Percentiles rank a stretch among this genome's conserved stretches.
These are phyloP conservation scores for Coemansia furcata DNA, from an alignment of 192 early-diverging fungal genomes.

Conservation along the genomic window DNA sequence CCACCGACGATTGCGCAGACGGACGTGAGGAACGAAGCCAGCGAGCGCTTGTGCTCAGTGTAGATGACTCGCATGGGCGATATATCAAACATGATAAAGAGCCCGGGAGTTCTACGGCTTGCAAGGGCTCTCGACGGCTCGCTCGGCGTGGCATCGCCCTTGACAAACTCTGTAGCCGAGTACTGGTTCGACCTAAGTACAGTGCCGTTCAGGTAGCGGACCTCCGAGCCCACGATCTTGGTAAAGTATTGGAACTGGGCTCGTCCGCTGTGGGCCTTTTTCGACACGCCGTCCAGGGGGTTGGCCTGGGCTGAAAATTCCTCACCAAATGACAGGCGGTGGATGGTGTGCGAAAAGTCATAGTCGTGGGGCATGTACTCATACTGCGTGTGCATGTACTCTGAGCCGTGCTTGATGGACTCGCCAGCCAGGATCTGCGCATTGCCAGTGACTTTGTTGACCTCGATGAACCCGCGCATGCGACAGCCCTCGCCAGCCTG, in stretches of 20 bases:
- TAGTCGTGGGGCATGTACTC: constrained; percentile 55
- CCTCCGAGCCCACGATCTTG: constrained; percentile 89
- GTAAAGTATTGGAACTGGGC: constrained; percentile 88
- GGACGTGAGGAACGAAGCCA: constrained; percentile 86
- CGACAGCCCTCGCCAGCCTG: constrained; percentile 91
- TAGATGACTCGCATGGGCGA: constrained; percentile 95
- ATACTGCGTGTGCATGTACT: constrained; percentile 38
- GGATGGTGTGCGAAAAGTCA: constrained; percentile 80
- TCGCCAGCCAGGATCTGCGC: constrained; percentile 92
- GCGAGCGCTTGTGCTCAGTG: constrained; percentile 73
- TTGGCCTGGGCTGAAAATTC: constrained; percentile 51
- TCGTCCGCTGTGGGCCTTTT: constrained; percentile 56
- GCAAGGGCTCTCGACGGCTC: not conserved
- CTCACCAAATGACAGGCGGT: constrained; percentile 80
- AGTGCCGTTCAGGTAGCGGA: constrained; percentile 65
- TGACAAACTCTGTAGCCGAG: constrained; percentile 83
- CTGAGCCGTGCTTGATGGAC: constrained; percentile 35
- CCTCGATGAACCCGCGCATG: constrained; percentile 71
- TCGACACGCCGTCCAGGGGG: constrained; percentile 65
- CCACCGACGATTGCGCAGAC: constrained; percentile 93
- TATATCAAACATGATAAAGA: constrained; percentile 94
- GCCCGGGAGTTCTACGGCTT: constrained; percentile 54
- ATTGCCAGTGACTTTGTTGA: constrained; percentile 93
- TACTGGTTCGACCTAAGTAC: constrained; percentile 90
- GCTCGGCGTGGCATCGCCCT: not conserved